Percentiles rank a stretch among this genome's conserved stretches.
Conservation (phyloP, 306 rosid genomes). For the Vigna hirtella region DNA sequence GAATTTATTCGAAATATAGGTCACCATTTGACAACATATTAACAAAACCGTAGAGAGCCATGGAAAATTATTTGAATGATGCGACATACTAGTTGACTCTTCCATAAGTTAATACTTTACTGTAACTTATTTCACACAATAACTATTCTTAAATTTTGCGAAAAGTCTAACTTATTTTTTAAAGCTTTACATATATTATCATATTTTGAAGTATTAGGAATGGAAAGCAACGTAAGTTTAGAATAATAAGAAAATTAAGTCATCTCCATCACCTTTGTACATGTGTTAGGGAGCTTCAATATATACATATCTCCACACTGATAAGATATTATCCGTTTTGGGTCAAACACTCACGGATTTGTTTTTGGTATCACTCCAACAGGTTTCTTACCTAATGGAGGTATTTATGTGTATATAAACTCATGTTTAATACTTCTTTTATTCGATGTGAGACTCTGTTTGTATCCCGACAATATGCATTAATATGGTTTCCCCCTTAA, state of each 20-base stretch:
- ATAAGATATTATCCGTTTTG: no score
- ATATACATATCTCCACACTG: no score
- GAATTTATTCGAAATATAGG: background rate
- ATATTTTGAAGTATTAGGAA: background rate
- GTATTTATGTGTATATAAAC: no score
- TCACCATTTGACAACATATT: background rate
- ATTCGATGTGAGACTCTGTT: no score
- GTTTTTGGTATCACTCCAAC: no score
- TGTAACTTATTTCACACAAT: slow-evolving; percentile 5
- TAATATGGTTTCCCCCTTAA: background rate
- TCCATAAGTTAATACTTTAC: background rate
- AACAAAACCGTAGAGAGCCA: background rate
- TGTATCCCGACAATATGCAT: background rate
- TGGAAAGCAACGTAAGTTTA: background rate
- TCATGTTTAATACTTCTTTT: no score
- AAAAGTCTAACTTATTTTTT: background rate
- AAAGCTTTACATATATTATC: background rate
- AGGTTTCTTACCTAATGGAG: no score
- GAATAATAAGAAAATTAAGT: background rate
- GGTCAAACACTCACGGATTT: no score
- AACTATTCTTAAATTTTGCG: background rate
- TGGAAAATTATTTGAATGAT: background rate
- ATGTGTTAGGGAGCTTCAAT: no score
- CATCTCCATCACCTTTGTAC: background rate
- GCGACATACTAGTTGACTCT: slow-evolving; percentile 1